Conservation (phyloP, 148 eudicot species). For the Silene conica region DNA sequence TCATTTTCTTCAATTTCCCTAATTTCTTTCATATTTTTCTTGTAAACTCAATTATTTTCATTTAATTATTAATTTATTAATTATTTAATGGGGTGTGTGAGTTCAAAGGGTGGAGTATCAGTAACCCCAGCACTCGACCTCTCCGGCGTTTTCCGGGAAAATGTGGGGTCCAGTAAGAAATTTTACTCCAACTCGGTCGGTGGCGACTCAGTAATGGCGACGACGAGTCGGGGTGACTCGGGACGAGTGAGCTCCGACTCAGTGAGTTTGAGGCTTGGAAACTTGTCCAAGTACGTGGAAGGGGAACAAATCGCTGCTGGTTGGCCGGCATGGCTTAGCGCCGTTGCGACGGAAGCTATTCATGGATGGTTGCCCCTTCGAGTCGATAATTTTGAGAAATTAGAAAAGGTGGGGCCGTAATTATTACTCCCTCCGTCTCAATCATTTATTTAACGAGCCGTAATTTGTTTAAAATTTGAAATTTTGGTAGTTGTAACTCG, state of each 20-base stretch:
- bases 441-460: background rate
- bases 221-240: constrained; percentile 38
- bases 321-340: constrained; percentile 97
- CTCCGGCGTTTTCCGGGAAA: constrained; percentile 57
- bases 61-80: background rate
- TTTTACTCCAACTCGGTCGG: constrained; percentile 12
- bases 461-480: background rate
- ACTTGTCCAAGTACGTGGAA: constrained; percentile 68
- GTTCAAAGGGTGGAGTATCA: constrained; percentile 77
- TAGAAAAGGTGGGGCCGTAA: constrained; percentile 60
- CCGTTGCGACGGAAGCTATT: constrained; percentile 95
- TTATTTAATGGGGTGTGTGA: constrained; percentile 75
- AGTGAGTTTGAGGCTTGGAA: constrained; percentile 79
- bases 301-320: constrained; percentile 96
- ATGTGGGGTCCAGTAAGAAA: constrained; percentile 22
- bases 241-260: constrained; percentile 60
- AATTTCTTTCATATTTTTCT: background rate
- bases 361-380: constrained; percentile 90
- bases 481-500: background rate
- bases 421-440: too few relatives aligned
- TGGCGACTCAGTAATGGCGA: constrained; percentile 6
- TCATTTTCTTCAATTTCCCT: background rate
- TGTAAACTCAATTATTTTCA: background rate
- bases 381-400: constrained; percentile 74
- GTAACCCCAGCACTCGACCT: constrained; percentile 81